Percentiles rank a stretch among this genome's conserved stretches.
Evolutionary conservation across 148 eudicot species (phyloP).

Genomic region (Fagopyrum tataricum): DNA sequence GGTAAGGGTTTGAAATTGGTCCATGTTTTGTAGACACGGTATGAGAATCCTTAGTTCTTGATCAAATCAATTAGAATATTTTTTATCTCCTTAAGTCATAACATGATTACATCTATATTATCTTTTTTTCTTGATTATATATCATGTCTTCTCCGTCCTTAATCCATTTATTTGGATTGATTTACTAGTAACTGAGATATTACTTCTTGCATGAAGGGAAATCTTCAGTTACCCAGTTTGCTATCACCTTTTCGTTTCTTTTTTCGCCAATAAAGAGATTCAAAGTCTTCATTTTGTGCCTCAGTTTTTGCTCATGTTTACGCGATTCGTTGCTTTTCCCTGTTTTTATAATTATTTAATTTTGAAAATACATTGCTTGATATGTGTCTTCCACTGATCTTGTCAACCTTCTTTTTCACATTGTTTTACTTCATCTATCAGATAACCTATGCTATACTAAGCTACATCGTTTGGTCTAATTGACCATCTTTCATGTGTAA

Average conservation of each 20-base stretch:
- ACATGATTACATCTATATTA: background rate
- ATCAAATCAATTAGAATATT: background rate
- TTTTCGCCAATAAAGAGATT: background rate
- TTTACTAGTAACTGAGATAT: background rate
- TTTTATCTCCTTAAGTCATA: background rate
- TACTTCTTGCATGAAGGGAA: background rate
- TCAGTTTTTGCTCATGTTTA: background rate
- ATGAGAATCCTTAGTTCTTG: background rate
- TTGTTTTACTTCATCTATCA: background rate
- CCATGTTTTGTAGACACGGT: background rate
- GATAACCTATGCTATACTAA: background rate
- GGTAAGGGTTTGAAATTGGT: background rate
- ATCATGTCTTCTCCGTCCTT: background rate
- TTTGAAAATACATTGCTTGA: background rate
- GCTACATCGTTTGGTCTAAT: background rate
- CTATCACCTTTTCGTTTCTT: background rate
- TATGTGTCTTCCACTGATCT: background rate
- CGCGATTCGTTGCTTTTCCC: background rate
- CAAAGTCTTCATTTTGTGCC: background rate
- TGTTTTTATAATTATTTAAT: background rate
- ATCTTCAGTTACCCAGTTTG: background rate
- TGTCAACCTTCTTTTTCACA: background rate
- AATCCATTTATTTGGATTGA: background rate
- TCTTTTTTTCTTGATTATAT: background rate
- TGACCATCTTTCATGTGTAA: background rate